Evolutionary conservation across 2,329 filamentous ascomycete genomes (phyloP).

Genomic region (Hyphodiscus sp.): DNA sequence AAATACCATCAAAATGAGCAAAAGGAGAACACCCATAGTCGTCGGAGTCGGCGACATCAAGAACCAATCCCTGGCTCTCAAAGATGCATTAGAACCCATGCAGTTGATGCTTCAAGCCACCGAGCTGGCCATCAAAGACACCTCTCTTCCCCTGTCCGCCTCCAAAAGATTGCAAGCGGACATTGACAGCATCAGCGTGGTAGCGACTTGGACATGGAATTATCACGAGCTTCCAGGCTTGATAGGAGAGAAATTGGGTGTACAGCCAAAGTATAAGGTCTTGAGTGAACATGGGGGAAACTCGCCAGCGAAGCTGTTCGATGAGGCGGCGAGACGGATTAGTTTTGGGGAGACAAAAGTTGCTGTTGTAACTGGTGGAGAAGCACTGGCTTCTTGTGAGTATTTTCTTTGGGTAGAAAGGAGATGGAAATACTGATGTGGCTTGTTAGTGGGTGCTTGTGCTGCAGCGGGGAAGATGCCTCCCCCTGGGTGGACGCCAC

Average conservation of each 20-base stretch:
- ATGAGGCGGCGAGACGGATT: constrained; percentile 54
- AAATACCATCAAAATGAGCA: not conserved
- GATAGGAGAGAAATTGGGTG: constrained; percentile 42
- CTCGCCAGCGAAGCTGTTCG: constrained; percentile 54
- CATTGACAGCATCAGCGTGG: constrained; percentile 54
- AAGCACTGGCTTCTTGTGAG: constrained; percentile 55
- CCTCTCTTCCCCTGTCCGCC: constrained; percentile 28
- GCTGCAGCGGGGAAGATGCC: constrained; percentile 46
- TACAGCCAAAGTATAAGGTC: constrained; percentile 40
- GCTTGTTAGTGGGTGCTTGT: constrained; percentile 42
- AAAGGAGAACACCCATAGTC: constrained; percentile 41
- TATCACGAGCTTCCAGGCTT: constrained; percentile 52
- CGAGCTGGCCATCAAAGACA: constrained; percentile 44
- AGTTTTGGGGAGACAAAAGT: constrained; percentile 46
- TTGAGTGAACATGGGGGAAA: constrained; percentile 58
- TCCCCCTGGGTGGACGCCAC: constrained; percentile 52
- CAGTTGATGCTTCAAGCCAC: constrained; percentile 53
- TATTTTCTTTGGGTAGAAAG: not conserved
- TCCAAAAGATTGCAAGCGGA: constrained; percentile 33
- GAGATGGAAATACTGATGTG: constrained; percentile 28
- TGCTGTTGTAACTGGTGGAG: constrained; percentile 55
- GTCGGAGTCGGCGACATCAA: constrained; percentile 57
- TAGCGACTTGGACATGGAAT: constrained; percentile 60
- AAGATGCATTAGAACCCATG: constrained; percentile 52
- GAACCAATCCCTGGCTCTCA: constrained; percentile 45